Base-by-base conservation (phyloP, 1,284 basidiomycete genomes). In the Fistulinella cinereoalba region DNA sequence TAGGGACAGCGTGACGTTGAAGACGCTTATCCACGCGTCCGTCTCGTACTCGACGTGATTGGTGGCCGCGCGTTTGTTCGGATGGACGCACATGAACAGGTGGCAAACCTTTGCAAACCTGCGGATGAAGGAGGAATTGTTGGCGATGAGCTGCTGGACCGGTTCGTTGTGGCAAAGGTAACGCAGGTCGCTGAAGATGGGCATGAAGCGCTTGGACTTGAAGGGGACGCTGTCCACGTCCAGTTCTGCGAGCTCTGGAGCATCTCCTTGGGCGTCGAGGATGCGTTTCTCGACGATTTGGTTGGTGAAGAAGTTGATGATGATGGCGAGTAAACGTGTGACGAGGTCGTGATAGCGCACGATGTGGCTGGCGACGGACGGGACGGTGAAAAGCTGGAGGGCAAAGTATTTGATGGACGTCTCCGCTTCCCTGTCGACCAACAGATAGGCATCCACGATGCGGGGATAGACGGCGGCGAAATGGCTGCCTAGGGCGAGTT, bases 31-130 rank as follows among this genome's bases (percentile, higher is more conserved):
- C 92, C 93, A 97, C 24, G 86, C 83, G 56, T 97, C 95, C 27
- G 88, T 86, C 68, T 97, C 95, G 68, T 91, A 97, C 65, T 97
- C 93, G 56, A 97, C 83, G 58, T 97, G 95, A 48, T 73, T 83
- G 15, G 80, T 77, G 6, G 77, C 81, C 10, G 88, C 90, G n/a
- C 93, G 80, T 55, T 85, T 83, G 65, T 92, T 92, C 1, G 92
- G 85, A 59, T 95, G 93, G 58, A 97, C 79, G 54, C 88, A 90
- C 77, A 92, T 91, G 73, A 97, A 97, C 37, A 95, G 73, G 56
- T 85, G 82, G 63, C 92, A 87, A 11, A 90, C 86, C 47, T 77
- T 74, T 15, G 68, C 69, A 57, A 71, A 85, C 33, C 77, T 74
- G 41, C 67, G 59, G 56, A 85, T 76, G 51, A 71, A 38, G 68